Percentiles rank a stretch among this genome's conserved stretches.
Conservation (phyloP, 2,329 filamentous ascomycete species). For the Ilyonectria destructans region DNA sequence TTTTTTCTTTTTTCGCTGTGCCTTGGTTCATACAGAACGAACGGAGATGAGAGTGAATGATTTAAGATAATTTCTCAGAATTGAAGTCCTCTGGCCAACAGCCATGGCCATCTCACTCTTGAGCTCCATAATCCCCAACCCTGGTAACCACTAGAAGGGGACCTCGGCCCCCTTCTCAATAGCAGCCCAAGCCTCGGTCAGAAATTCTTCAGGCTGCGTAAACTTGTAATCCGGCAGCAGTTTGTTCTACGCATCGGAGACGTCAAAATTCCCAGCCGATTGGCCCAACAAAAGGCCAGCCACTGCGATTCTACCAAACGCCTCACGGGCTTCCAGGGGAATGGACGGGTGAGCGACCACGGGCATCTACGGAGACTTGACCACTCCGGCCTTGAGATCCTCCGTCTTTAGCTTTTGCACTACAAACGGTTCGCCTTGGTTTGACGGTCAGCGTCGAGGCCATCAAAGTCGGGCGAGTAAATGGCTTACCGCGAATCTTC, state of each 20-base stretch:
- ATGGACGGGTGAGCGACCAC: constrained; percentile 37
- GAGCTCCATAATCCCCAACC: too few species aligned
- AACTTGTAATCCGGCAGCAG: constrained; percentile 63
- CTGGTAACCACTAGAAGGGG: too few species aligned
- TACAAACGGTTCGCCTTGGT: constrained; percentile 41
- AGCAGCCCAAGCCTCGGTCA: constrained; percentile 51
- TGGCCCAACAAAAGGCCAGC: constrained; percentile 31
- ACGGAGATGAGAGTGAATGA: too few species aligned
- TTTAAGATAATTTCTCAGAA: too few species aligned
- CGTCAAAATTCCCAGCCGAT: constrained; percentile 47
- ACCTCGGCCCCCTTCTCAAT: constrained; percentile 33
- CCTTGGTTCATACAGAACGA: too few species aligned
- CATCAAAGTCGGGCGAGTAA: background rate
- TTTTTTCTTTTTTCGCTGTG: too few species aligned
- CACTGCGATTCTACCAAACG: constrained; percentile 1
- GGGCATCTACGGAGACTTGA: constrained; percentile 48
- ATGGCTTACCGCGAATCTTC: constrained; percentile 51
- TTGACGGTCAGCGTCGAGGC: background rate
- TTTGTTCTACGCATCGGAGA: constrained; percentile 62
- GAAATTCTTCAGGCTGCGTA: constrained; percentile 58
- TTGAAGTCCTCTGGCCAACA: too few species aligned
- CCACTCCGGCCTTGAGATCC: constrained; percentile 40
- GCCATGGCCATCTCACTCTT: too few species aligned
- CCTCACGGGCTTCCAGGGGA: constrained; percentile 38
- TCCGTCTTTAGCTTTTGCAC: constrained; percentile 37